These are phyloP conservation scores for Lactarius quietus DNA, from an alignment of 768 basidiomycete species.

Conservation along the genomic window DNA sequence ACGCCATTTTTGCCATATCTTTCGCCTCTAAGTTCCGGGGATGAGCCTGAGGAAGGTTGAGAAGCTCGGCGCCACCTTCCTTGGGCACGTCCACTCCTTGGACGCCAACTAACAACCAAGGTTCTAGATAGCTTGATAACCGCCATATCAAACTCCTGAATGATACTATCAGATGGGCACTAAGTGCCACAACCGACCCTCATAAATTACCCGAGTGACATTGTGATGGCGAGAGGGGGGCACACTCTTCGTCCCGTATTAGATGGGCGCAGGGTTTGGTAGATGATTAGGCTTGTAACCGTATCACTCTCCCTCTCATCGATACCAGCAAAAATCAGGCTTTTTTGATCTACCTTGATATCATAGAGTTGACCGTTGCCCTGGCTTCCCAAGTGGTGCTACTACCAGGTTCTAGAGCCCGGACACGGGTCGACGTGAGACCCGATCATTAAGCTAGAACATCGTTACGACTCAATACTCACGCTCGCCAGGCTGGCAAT, in stretches of 20 bases:
- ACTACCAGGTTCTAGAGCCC: neutral
- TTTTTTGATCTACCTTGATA: neutral
- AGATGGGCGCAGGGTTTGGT: constrained; percentile 15
- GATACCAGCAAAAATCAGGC: neutral
- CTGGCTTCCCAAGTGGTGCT: neutral
- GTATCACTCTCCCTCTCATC: constrained; percentile 8
- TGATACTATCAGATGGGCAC: constrained; percentile 17
- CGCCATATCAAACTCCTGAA: constrained; percentile 10
- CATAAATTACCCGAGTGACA: constrained; percentile 2
- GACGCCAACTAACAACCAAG: neutral
- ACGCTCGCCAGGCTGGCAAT: neutral
- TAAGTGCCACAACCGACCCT: constrained; percentile 12
- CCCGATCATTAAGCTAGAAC: neutral
- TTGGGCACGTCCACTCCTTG: constrained; percentile 5
- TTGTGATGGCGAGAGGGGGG: constrained; percentile 7
- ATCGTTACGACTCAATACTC: neutral
- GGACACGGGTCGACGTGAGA: neutral
- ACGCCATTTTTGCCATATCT: neutral
- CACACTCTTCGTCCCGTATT: neutral
- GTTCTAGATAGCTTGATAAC: constrained; percentile 14
- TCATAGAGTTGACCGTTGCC: neutral
- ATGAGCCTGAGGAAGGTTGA: too few species aligned
- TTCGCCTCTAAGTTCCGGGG: constrained; percentile 11
- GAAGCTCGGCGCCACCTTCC: constrained; percentile 4
- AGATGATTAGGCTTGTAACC: neutral